Conservation (phyloP, 176 grass and related monocot species). For the Avena sativa region DNA sequence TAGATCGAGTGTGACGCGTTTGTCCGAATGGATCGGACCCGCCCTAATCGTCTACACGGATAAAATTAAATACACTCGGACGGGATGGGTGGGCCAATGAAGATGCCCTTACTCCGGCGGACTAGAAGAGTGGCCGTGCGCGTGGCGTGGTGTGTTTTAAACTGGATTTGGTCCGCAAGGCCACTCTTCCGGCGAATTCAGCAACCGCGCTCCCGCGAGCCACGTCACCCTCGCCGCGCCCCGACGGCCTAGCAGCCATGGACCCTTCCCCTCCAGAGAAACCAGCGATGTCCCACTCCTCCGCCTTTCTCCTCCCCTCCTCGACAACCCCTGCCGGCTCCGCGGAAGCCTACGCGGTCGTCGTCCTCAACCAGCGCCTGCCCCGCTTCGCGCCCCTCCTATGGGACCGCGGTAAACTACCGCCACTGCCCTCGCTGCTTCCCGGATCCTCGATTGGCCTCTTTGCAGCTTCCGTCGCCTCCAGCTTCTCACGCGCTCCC, state of each 20-base stretch:
- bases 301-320: conserved; percentile 59
- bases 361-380: conserved; percentile 80
- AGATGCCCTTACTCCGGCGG: no score
- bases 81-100: no score
- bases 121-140: no score
- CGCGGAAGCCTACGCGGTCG: conserved; percentile 45
- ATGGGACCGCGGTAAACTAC: conserved; percentile 59
- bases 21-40: no score
- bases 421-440: background rate
- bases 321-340: background rate
- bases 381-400: conserved; percentile 74
- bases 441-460: background rate
- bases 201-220: background rate
- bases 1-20: no score
- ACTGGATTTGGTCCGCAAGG: background rate
- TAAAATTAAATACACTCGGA: no score
- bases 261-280: background rate
- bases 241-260: conserved; percentile 24
- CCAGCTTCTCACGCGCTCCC: conserved; percentile 2
- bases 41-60: no score
- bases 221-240: conserved; percentile 3
- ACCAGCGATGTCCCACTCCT: conserved; percentile 63
- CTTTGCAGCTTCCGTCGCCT: background rate
- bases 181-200: background rate
- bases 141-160: background rate